Conservation (phyloP, 2,329 filamentous ascomycete species). For the Pseudogymnoascus sp. region DNA sequence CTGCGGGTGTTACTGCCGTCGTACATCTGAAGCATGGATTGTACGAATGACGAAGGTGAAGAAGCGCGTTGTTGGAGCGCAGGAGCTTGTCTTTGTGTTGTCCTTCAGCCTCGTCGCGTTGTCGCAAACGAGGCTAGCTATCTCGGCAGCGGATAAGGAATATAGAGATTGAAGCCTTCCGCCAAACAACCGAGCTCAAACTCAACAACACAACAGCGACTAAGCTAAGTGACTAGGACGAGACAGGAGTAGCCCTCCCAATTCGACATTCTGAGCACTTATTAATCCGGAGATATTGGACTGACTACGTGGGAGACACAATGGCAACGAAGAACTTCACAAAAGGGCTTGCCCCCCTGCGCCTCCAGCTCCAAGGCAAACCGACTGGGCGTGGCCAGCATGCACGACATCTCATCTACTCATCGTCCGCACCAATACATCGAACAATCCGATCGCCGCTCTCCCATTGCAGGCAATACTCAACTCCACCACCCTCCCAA, state of each 20-base stretch:
- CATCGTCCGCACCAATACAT: not conserved
- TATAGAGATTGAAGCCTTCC: not conserved
- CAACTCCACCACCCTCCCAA: not conserved
- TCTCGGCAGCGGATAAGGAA: constrained; percentile 3
- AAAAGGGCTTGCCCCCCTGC: not conserved
- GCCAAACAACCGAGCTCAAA: not conserved
- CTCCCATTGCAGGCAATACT: constrained; percentile 4
- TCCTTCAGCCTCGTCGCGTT: not conserved
- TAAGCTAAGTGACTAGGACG: not conserved
- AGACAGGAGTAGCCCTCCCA: not conserved
- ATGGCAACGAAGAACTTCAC: not conserved
- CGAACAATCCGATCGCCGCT: not conserved
- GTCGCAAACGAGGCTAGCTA: not conserved
- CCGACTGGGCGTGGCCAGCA: not conserved
- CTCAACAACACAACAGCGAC: not conserved
- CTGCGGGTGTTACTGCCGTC: not conserved
- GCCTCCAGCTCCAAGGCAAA: constrained; percentile 1
- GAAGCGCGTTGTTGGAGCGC: not conserved
- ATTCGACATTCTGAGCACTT: not conserved
- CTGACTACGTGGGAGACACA: not conserved
- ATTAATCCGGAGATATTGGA: not conserved
- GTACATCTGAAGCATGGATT: not conserved
- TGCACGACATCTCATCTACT: not conserved
- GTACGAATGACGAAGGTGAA: not conserved
- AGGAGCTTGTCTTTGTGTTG: not conserved